Evolutionary conservation across 495 filamentous ascomycete species (phyloP), one percentile per base, ranked within the genome.

Genomic region (Antarctomyces pellizariae): DNA sequence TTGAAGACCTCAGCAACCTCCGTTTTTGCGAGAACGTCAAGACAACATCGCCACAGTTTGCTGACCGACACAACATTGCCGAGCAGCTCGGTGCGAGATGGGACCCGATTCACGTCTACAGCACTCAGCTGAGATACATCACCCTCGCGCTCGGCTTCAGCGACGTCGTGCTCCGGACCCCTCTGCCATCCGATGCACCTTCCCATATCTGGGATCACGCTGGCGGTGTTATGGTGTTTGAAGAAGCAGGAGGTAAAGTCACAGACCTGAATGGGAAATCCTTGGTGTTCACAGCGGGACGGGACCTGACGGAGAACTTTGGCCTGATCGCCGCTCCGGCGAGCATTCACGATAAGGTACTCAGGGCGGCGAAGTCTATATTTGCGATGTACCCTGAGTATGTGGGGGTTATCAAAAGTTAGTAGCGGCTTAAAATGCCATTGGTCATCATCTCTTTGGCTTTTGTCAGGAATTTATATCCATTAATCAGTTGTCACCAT

Each of bases 121-220:
- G 64, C 17, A 63, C 67, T 46, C 67, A 74, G 20, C 54, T 68
- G 35, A 56, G 71, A 18, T 77, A 74, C 49, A 57, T 63, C 2
- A 53, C 57, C 5, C 51, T 75, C 17, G 63, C 65, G 0, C 45
- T 71, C 7, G 64, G 62, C 2, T 54, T 62, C 4, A 63, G 57
- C 8, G 69, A 71, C 43, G 49, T 60, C 24, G 57, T 64, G 4
- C 38, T 77, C 8, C 71, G 73, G 52, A 49, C 75, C 7, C 68
- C 72, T 28, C 51, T 53, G 32, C 49, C 51, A 3, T 38, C 45
- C 2, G 42, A 48, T 0, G 51, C 66, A 31, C 49, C 48, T 14
- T 68, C 59, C n/a, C 69, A 70, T 44, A 52, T 71, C 9, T 77
- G 72, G 72, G 72, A 77, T 35, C 72, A 77, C 44, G 62, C 64